A percentile compares a stretch with the other conserved stretches of the same genome.
Evolutionary conservation across 345 rosid species (phyloP).

Genomic region (Erysimum cheiranthoides): DNA sequence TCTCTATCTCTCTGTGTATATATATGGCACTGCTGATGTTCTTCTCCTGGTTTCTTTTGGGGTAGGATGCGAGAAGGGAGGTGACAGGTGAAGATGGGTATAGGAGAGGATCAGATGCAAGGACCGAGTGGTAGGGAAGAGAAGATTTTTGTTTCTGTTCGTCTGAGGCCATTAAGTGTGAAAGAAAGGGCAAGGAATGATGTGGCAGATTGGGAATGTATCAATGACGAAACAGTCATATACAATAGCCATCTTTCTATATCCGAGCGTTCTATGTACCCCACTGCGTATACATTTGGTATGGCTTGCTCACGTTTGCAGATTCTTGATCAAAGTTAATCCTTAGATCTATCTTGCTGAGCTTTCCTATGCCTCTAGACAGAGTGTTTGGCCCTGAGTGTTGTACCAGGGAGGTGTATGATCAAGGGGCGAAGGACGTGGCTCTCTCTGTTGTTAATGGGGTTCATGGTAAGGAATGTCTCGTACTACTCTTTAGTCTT

Average conservation of each 20-base stretch:
- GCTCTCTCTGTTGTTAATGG: conserved; percentile 90
- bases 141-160: conserved; percentile 83
- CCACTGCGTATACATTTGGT: conserved; percentile 90
- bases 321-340: conserved; percentile 23
- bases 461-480: conserved; percentile 57
- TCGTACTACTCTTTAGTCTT: conserved; percentile 50
- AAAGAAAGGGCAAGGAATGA: conserved; percentile 78
- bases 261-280: conserved; percentile 91
- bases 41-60: conserved; percentile 52
- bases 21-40: conserved; percentile 24
- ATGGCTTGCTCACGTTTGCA: conserved; percentile 43
- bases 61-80: conserved; percentile 44
- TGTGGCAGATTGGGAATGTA: conserved; percentile 92
- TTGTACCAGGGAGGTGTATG: conserved; percentile 75
- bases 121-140: conserved; percentile 55
- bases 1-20: not conserved
- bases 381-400: conserved; percentile 76
- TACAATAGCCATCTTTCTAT: conserved; percentile 74
- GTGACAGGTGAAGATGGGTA: conserved; percentile 57
- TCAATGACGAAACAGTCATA: conserved; percentile 68
- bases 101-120: conserved; percentile 60
- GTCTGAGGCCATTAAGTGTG: conserved; percentile 83
- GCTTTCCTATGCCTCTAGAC: conserved; percentile 56
- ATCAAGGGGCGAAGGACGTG: conserved; percentile 81
- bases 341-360: conserved; percentile 30